A percentile compares a stretch with the other conserved stretches of the same genome.
Conservation (phyloP, 768 basidiomycete genomes). For the Ephemerocybe angulata region DNA sequence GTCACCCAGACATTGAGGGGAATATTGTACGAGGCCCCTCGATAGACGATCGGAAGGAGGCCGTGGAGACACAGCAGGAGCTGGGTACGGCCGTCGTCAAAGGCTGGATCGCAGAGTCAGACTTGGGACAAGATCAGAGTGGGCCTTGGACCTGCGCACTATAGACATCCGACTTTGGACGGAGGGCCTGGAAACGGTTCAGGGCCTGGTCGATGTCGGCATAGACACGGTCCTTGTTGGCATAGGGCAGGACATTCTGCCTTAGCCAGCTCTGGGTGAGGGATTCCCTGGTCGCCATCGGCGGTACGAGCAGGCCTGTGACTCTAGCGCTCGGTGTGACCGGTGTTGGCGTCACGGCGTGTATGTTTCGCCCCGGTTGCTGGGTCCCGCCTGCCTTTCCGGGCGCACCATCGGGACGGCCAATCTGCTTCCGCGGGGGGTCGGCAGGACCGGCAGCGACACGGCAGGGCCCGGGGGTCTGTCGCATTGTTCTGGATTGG, state of each 20-base stretch:
- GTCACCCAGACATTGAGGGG: constrained; percentile 89
- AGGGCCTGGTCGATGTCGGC: constrained; percentile 63
- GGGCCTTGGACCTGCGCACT: constrained; percentile 34
- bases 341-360: constrained; percentile 12
- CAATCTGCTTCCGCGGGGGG: constrained; percentile 11
- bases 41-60: constrained; percentile 81
- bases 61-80: constrained; percentile 90
- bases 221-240: constrained; percentile 52
- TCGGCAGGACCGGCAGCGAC: neutral
- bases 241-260: constrained; percentile 58
- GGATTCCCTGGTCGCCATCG: constrained; percentile 23
- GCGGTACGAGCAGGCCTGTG: constrained; percentile 2
- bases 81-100: constrained; percentile 92
- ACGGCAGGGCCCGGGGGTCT: constrained; percentile 12
- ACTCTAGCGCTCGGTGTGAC: constrained; percentile 6
- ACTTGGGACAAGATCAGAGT: constrained; percentile 7
- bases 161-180: constrained; percentile 82
- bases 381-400: constrained; percentile 7
- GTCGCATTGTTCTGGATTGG: constrained; percentile 6
- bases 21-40: constrained; percentile 82
- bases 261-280: constrained; percentile 64
- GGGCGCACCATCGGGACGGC: constrained; percentile 6
- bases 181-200: constrained; percentile 48
- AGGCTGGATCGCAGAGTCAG: constrained; percentile 47
- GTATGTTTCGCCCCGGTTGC: neutral